Conservation (phyloP, 495 filamentous ascomycete genomes). For the Talaromyces adpressus region DNA sequence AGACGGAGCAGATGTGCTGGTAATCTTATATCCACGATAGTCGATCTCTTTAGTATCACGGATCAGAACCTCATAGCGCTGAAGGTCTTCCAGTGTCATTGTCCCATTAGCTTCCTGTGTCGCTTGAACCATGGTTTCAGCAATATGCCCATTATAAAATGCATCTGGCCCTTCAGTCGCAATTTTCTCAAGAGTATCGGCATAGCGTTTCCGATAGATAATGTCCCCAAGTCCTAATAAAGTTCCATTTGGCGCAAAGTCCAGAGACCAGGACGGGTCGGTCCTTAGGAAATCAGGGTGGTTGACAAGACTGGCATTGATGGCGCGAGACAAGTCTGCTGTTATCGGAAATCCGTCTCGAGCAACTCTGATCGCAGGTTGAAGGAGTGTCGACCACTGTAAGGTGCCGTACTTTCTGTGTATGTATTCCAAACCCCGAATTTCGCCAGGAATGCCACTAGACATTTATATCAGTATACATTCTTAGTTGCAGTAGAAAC, state of each 20-base stretch:
- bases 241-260: conserved; percentile 80
- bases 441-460: conserved; percentile 75
- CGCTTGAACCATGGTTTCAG: conserved; percentile 64
- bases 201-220: conserved; percentile 73
- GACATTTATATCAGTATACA: conserved; percentile 3
- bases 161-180: conserved; percentile 59
- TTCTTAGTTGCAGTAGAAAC: background rate
- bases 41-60: conserved; percentile 56
- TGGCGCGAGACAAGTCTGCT: conserved; percentile 64
- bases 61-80: conserved; percentile 57
- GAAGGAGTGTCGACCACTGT: conserved; percentile 61
- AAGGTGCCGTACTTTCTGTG: conserved; percentile 67
- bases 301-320: conserved; percentile 19
- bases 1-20: conserved; percentile 61
- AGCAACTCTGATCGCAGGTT: conserved; percentile 67
- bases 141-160: conserved; percentile 70
- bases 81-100: conserved; percentile 75
- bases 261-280: conserved; percentile 72
- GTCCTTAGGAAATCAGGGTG: conserved; percentile 57
- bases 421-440: conserved; percentile 68
- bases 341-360: conserved; percentile 67
- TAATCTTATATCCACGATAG: conserved; percentile 65
- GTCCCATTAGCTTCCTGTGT: conserved; percentile 62
- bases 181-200: conserved; percentile 69
- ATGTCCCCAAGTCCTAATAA: conserved; percentile 62